A percentile compares a stretch with the other conserved stretches of the same genome.
Evolutionary conservation across 2,329 filamentous ascomycete species (phyloP).

Genomic region (Ophiostoma australiae): DNA sequence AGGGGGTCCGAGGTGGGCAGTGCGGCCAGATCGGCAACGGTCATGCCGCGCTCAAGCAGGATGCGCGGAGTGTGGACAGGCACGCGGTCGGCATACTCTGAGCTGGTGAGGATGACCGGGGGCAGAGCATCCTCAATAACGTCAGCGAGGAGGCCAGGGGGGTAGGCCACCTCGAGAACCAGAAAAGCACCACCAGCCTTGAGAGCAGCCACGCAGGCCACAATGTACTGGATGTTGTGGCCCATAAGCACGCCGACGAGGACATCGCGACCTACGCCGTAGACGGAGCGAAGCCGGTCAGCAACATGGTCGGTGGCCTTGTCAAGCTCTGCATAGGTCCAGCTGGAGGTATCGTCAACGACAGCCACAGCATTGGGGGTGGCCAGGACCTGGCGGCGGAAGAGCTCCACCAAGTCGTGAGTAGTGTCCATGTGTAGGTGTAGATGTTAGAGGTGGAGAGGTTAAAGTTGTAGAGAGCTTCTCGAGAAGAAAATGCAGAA

Average conservation of each 20-base stretch:
- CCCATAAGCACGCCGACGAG: slow-evolving; percentile 72
- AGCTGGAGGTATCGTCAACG: slow-evolving; percentile 61
- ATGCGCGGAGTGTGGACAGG: slow-evolving; percentile 60
- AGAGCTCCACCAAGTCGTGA: slow-evolving; percentile 69
- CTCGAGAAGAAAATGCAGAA: neutral
- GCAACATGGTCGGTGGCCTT: slow-evolving; percentile 61
- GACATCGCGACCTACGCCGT: slow-evolving; percentile 67
- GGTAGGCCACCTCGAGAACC: slow-evolving; percentile 74
- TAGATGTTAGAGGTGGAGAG: neutral
- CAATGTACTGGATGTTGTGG: slow-evolving; percentile 72
- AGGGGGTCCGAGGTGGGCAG: neutral
- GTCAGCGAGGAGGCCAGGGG: slow-evolving; percentile 66
- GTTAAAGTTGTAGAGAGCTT: no score
- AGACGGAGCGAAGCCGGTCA: slow-evolving; percentile 52
- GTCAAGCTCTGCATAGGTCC: slow-evolving; percentile 71
- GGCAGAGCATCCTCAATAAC: slow-evolving; percentile 72
- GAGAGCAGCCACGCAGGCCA: slow-evolving; percentile 71
- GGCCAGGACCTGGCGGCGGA: slow-evolving; percentile 60
- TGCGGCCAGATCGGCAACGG: neutral
- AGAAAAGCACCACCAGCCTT: slow-evolving; percentile 75
- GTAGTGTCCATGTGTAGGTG: slow-evolving; percentile 54
- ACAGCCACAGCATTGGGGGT: slow-evolving; percentile 67
- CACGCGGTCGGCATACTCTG: slow-evolving; percentile 60
- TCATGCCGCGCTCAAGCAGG: slow-evolving; percentile 49
- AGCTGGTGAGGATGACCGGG: slow-evolving; percentile 64